These are phyloP conservation scores for Neofusicoccum sp. DNA, from an alignment of 2,329 filamentous ascomycete species.

Conservation along the genomic window DNA sequence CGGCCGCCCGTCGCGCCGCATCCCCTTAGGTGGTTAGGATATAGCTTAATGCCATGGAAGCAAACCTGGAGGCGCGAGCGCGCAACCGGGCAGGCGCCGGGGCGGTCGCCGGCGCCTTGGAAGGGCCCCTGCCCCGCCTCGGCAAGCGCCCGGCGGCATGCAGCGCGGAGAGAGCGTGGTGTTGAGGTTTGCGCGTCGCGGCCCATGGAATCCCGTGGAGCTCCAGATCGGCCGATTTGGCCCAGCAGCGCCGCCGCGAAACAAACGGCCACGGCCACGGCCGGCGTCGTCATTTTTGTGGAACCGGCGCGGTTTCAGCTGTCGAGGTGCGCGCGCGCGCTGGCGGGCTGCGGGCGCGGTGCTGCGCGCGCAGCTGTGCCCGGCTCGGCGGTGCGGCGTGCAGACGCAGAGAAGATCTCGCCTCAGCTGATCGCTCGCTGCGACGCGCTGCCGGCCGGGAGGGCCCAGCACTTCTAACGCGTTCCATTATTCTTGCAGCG, in stretches of 20 bases:
- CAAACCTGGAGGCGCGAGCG: conserved; percentile 8
- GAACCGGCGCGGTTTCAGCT: conserved; percentile 14
- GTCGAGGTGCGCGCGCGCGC: neutral
- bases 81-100: neutral
- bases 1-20: neutral
- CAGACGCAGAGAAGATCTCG: neutral
- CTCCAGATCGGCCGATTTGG: conserved; percentile 15
- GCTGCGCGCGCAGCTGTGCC: neutral
- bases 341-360: neutral
- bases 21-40: neutral
- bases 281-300: conserved; percentile 10
- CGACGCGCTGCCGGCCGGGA: neutral
- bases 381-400: neutral
- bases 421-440: conserved; percentile 5
- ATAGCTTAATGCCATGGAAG: conserved; percentile 1
- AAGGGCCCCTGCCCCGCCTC: neutral
- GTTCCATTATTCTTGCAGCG: neutral
- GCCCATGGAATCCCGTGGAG: conserved; percentile 2
- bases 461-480: neutral
- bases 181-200: neutral
- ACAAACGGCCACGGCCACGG: neutral
- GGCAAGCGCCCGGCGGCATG: conserved; percentile 2
- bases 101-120: neutral
- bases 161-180: conserved; percentile 5
- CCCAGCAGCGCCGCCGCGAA: neutral